A percentile compares a stretch with the other conserved stretches of the same genome.
Evolutionary conservation across 2,329 filamentous ascomycete genomes (phyloP).

Genomic region (Penicillium sp.): DNA sequence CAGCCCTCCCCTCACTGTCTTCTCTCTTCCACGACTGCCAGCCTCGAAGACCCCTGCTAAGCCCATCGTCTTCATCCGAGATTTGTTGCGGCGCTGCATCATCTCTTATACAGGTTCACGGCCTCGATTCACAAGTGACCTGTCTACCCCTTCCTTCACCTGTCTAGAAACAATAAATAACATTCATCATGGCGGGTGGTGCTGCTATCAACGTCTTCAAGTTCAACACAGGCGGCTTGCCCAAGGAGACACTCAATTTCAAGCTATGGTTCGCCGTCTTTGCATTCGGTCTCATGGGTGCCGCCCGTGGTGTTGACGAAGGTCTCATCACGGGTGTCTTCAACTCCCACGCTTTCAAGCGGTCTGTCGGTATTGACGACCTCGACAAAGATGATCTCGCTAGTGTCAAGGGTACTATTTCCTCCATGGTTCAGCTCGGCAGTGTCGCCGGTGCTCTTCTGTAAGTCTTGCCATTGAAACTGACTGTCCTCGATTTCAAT

Average conservation of each 20-base stretch:
- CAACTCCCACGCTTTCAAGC: conserved; percentile 58
- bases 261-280: conserved; percentile 69
- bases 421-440: conserved; percentile 73
- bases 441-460: conserved; percentile 59
- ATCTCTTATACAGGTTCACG: background rate
- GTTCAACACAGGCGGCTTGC: conserved; percentile 60
- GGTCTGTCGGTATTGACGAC: conserved; percentile 39
- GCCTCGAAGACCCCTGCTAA: background rate
- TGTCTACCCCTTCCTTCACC: background rate
- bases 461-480: background rate
- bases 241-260: conserved; percentile 68
- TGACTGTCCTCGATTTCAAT: background rate
- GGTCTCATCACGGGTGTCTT: conserved; percentile 68
- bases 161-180: background rate
- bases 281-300: conserved; percentile 67
- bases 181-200: conserved; percentile 35
- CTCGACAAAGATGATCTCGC: conserved; percentile 33
- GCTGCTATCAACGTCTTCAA: conserved; percentile 31
- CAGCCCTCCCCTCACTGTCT: background rate
- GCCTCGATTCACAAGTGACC: conserved; percentile 5
- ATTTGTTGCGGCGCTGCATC: background rate
- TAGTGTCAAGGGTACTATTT: conserved; percentile 68
- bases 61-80: background rate
- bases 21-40: background rate
- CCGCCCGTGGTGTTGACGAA: conserved; percentile 70